phyloP scores from a whole-genome alignment of 2,329 filamentous ascomycete species.

The Beauveria sp. region DNA sequence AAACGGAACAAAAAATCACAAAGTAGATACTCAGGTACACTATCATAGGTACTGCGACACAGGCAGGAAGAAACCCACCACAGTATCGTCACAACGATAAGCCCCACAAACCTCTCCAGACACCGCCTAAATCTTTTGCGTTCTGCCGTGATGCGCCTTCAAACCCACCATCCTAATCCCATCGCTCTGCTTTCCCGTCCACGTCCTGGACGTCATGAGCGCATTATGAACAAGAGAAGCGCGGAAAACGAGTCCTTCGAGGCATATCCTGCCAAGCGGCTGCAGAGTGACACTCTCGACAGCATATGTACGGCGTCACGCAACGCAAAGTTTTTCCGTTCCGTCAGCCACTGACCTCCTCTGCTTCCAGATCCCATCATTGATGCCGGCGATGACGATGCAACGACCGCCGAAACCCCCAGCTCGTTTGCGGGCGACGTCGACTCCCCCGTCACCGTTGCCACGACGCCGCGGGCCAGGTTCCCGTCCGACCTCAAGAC shows the following conservation, averaged over 20 bases:
- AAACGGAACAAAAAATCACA: no score
- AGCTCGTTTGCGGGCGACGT: slow-evolving; percentile 22
- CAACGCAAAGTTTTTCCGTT: neutral
- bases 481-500: slow-evolving; percentile 69
- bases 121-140: slow-evolving; percentile 26
- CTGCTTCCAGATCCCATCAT: slow-evolving; percentile 17
- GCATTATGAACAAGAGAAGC: slow-evolving; percentile 27
- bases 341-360: slow-evolving; percentile 6
- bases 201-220: neutral
- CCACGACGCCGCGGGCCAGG: slow-evolving; percentile 38
- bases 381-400: slow-evolving; percentile 27
- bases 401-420: slow-evolving; percentile 24
- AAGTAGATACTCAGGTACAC: no score
- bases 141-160: slow-evolving; percentile 22
- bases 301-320: slow-evolving; percentile 17
- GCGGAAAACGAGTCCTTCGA: slow-evolving; percentile 18
- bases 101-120: slow-evolving; percentile 23
- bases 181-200: slow-evolving; percentile 3
- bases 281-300: slow-evolving; percentile 14
- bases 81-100: slow-evolving; percentile 6
- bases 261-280: slow-evolving; percentile 21
- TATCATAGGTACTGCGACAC: no score
- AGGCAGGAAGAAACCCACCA: slow-evolving; percentile 1
- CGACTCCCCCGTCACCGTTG: slow-evolving; percentile 25
- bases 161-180: slow-evolving; percentile 10